A percentile compares a stretch with the other conserved stretches of the same genome.
phyloP scores from a whole-genome alignment of 306 rosid genomes.

The Trifolium subterraneum region DNA sequence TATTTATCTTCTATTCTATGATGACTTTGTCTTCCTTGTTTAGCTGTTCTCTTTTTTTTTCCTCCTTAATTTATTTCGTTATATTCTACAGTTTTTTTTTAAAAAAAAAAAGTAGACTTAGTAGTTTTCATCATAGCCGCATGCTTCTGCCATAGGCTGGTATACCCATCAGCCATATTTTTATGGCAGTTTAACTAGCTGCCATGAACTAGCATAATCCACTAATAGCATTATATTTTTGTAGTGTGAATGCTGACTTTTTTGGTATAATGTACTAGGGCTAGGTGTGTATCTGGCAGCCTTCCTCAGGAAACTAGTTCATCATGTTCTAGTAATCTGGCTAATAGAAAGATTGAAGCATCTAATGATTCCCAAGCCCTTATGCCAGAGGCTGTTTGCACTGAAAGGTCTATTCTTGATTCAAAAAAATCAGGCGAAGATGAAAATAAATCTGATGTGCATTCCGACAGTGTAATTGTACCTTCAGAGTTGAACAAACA shows the following conservation, averaged over 20 bases:
- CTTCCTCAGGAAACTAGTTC: conserved; percentile 35
- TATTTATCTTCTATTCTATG: background rate
- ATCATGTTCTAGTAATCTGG: conserved; percentile 32
- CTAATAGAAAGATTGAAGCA: conserved; percentile 41
- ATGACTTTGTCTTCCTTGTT: background rate
- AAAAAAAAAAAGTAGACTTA: background rate
- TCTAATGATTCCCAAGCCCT: conserved; percentile 39
- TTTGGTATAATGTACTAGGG: conserved; percentile 40
- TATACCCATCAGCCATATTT: background rate
- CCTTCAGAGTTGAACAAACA: conserved; percentile 37
- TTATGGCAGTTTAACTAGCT: background rate
- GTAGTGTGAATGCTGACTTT: conserved; percentile 26
- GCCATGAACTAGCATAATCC: background rate
- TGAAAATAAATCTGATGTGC: conserved; percentile 32
- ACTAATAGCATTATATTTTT: background rate
- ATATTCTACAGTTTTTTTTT: background rate
- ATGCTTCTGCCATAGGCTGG: conserved; percentile 1
- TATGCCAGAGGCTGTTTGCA: conserved; percentile 22
- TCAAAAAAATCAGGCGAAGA: conserved; percentile 39
- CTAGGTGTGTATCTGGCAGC: conserved; percentile 50
- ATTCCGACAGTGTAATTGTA: conserved; percentile 18
- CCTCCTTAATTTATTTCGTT: conserved; percentile 4
- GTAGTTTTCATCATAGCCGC: background rate
- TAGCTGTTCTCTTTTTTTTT: conserved; percentile 1
- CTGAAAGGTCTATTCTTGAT: conserved; percentile 40